Evolutionary conservation across 768 basidiomycete species (phyloP), one percentile per base, ranked within the genome.

Genomic region (Psilocybe cyanescens): DNA sequence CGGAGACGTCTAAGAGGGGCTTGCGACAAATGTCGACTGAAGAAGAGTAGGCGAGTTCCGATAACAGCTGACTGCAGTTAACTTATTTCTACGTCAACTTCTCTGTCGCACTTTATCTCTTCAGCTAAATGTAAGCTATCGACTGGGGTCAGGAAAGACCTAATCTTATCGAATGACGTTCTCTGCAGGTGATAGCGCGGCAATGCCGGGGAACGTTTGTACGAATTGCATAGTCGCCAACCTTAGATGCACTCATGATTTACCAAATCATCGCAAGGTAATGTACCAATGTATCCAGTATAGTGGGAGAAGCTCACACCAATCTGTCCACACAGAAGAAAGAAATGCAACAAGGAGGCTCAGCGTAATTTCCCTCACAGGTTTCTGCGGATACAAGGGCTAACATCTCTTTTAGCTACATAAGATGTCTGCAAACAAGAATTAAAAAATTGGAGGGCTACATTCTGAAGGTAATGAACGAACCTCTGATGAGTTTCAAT

Each of bases 101-200:
- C 7, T 39, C 14, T 31, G 8, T 29, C 24, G 4, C 29, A 51
- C 14, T 51, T 51, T 30, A 24, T 33, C 4, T 53, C 14, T 11
- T 44, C 14, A 53, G 51, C 51, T 52, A 76, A 79, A 74, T 81
- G 80, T 80, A 71, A 33, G 51, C 35, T 4, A 3, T 53, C 16
- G 8, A 33, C 4, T 37, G 1, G 16, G 8, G 11, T 11, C 33
- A 7, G 7, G 11, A 35, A 35, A 6, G 30, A 5, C 35, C 14
- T n/a, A 51, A 28, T 33, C 9, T 6, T 8, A 55, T 11, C 41
- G 28, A 8, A 31, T 49, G 48, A 29, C 30, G 8, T 37, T 49
- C n/a, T 17, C 11, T 53, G 47, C 48, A 86, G 85, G 86, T 63
- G 85, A 90, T 61, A 89, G 88, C 63, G 83, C 85, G n/a, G 81